Evolutionary conservation across 805 yeast species (phyloP).

Genomic region (Candida golubevii): DNA sequence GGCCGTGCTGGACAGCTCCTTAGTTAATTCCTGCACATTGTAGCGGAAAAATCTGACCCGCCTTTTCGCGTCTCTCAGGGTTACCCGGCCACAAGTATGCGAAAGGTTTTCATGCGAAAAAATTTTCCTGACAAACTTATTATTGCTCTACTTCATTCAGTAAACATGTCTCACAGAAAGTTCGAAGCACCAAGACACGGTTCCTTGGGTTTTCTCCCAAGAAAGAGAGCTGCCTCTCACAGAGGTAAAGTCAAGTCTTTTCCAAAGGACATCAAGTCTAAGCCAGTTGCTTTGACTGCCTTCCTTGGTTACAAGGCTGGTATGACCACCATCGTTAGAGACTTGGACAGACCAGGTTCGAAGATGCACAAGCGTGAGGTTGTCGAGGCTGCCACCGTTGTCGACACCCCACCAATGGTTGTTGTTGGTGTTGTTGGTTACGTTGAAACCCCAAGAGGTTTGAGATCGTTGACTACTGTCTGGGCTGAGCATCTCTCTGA

Average conservation of each 20-base stretch:
- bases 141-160: constrained; percentile 26
- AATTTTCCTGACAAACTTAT: constrained; percentile 3
- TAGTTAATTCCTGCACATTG: too few species aligned
- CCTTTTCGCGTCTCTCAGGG: neutral
- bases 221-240: constrained; percentile 98
- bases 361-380: constrained; percentile 99
- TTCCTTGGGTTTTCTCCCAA: constrained; percentile 99
- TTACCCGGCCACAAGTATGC: constrained; percentile 5
- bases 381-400: constrained; percentile 98
- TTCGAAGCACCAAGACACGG: constrained; percentile 99
- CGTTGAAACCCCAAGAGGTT: constrained; percentile 99
- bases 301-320: constrained; percentile 99
- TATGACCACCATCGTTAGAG: constrained; percentile 99
- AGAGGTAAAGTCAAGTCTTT: constrained; percentile 99
- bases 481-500: constrained; percentile 99
- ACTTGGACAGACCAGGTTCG: constrained; percentile 99
- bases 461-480: constrained; percentile 98
- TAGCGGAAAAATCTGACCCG: neutral
- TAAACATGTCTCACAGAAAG: constrained; percentile 97
- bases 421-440: constrained; percentile 99
- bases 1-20: too few species aligned
- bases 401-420: constrained; percentile 98
- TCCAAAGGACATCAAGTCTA: constrained; percentile 97
- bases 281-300: constrained; percentile 98
- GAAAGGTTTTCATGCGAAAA: constrained; percentile 6